These are phyloP conservation scores for Penicillium soppii DNA, from an alignment of 495 filamentous ascomycete species.

Conservation along the genomic window DNA sequence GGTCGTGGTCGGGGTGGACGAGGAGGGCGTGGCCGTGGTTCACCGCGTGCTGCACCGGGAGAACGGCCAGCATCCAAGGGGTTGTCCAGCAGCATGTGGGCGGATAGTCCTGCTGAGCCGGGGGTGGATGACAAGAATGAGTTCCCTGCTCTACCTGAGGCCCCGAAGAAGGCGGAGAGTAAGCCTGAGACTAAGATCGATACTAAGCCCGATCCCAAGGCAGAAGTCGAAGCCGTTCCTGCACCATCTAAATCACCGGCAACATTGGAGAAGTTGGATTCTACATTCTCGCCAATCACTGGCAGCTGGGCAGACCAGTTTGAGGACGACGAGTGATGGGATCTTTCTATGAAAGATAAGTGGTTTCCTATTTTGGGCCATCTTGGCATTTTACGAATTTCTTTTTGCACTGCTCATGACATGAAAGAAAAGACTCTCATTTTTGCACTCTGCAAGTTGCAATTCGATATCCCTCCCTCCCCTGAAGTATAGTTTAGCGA, in stretches of 20 bases:
- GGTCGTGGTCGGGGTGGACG: conserved; percentile 27
- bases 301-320: conserved; percentile 45
- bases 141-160: conserved; percentile 45
- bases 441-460: neutral
- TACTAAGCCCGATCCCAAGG: neutral
- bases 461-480: conserved; percentile 1
- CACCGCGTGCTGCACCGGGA: conserved; percentile 30
- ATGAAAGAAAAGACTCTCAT: neutral
- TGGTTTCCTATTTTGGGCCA: neutral
- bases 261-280: conserved; percentile 25
- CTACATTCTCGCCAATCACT: conserved; percentile 22
- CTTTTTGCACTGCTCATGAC: neutral
- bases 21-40: conserved; percentile 36
- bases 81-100: conserved; percentile 12
- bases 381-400: neutral
- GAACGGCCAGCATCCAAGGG: conserved; percentile 19
- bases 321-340: conserved; percentile 23
- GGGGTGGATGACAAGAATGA: conserved; percentile 33
- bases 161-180: conserved; percentile 15
- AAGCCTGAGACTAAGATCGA: conserved; percentile 4
- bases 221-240: neutral
- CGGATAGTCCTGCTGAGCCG: conserved; percentile 16
- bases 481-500: neutral
- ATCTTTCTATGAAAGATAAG: neutral
- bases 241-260: conserved; percentile 6